These are phyloP conservation scores for Paecilomyces variotii DNA, from an alignment of 2,329 filamentous ascomycete species.

Conservation along the genomic window DNA sequence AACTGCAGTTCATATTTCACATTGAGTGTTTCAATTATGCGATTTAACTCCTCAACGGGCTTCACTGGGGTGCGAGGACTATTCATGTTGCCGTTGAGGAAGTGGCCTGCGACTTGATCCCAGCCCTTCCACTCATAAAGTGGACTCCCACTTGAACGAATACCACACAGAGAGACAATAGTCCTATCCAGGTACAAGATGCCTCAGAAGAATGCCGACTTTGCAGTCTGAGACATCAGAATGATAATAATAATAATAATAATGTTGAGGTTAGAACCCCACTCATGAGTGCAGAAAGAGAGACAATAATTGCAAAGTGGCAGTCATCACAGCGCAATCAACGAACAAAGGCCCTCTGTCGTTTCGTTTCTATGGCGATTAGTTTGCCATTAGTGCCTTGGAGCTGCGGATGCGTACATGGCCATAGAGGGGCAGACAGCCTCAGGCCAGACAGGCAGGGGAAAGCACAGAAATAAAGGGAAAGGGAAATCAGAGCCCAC, in stretches of 20 bases:
- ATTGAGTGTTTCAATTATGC: constrained; percentile 26
- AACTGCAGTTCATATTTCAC: constrained; percentile 26
- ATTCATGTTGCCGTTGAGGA: background rate
- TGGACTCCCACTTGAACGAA: background rate
- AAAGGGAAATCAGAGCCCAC: background rate
- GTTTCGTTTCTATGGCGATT: background rate
- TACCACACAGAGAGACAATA: background rate
- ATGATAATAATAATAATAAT: background rate
- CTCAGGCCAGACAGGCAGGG: background rate
- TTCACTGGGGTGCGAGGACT: constrained; percentile 14
- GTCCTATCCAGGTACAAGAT: background rate
- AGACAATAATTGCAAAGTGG: background rate
- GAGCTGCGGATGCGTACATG: background rate
- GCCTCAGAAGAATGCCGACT: background rate
- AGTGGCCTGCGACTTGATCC: background rate
- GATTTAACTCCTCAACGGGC: constrained; percentile 14
- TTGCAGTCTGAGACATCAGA: background rate
- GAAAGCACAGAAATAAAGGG: background rate
- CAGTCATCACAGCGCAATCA: background rate
- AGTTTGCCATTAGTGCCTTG: background rate
- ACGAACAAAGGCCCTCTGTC: background rate
- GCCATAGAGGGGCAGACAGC: background rate
- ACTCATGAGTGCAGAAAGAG: background rate
- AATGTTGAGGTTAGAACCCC: background rate
- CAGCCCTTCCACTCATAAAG: background rate